phyloP scores from a whole-genome alignment of 1,284 basidiomycete genomes.

The Fistulinella cinereoalba region DNA sequence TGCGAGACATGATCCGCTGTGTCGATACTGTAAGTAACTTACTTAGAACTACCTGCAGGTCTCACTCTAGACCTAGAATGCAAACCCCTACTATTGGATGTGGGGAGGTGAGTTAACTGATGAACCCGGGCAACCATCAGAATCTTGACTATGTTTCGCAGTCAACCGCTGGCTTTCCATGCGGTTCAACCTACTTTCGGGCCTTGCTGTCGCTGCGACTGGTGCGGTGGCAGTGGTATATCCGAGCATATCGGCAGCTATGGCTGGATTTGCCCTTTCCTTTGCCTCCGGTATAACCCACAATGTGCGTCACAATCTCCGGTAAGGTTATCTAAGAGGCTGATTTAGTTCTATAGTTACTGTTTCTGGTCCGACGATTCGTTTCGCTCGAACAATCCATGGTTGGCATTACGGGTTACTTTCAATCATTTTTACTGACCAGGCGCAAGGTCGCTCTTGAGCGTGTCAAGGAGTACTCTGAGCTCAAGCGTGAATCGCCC shows the following conservation, averaged over 20 bases:
- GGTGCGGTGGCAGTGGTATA: conserved; percentile 67
- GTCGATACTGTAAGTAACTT: conserved; percentile 67
- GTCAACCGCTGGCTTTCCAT: conserved; percentile 80
- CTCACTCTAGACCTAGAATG: conserved; percentile 48
- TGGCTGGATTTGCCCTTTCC: conserved; percentile 82
- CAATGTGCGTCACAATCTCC: conserved; percentile 52
- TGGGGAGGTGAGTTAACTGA: conserved; percentile 66
- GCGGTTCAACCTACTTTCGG: conserved; percentile 81
- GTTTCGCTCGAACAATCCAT: conserved; percentile 90
- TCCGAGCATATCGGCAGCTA: conserved; percentile 69
- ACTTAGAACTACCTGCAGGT: background rate
- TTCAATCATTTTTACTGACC: conserved; percentile 6
- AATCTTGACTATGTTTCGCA: conserved; percentile 24
- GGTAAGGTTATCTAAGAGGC: conserved; percentile 11
- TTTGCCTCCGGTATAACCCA: conserved; percentile 76
- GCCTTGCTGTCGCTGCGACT: conserved; percentile 69
- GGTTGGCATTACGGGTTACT: conserved; percentile 43
- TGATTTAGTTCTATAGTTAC: conserved; percentile 38
- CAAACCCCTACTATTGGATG: conserved; percentile 78
- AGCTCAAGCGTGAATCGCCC: conserved; percentile 71
- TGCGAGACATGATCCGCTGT: conserved; percentile 82
- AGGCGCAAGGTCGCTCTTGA: conserved; percentile 76
- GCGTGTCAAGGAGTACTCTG: conserved; percentile 88
- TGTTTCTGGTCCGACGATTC: conserved; percentile 63
- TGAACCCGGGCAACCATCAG: background rate